These are phyloP conservation scores for Calycina herbarum DNA, from an alignment of 2,329 filamentous ascomycete genomes.

Conservation along the genomic window DNA sequence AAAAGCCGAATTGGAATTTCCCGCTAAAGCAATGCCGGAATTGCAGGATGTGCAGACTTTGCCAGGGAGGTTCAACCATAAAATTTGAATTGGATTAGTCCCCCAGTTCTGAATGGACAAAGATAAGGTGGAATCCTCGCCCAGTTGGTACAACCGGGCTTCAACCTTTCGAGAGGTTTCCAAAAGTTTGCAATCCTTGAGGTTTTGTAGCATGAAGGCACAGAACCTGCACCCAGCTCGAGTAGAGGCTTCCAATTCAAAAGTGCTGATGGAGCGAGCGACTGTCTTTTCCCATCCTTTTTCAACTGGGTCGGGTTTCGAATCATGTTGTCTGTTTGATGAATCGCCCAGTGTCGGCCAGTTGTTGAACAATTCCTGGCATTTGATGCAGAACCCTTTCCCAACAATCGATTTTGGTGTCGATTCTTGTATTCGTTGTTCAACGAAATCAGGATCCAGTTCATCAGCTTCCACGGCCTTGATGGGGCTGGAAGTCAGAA, in stretches of 20 bases:
- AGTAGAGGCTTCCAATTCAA: slow-evolving; percentile 17
- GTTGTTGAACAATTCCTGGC: slow-evolving; percentile 1
- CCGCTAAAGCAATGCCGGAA: not conserved
- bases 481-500: slow-evolving; percentile 8
- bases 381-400: not conserved
- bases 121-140: slow-evolving; percentile 10
- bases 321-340: too few relatives aligned
- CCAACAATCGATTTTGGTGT: not conserved
- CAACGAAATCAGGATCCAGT: slow-evolving; percentile 15
- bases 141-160: slow-evolving; percentile 14
- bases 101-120: slow-evolving; percentile 9
- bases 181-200: slow-evolving; percentile 15
- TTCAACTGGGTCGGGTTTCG: too few relatives aligned
- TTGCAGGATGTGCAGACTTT: slow-evolving; percentile 12
- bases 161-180: slow-evolving; percentile 20
- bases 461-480: slow-evolving; percentile 13
- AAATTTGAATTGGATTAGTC: slow-evolving; percentile 1
- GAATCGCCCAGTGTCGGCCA: not conserved
- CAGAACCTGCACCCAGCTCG: slow-evolving; percentile 21
- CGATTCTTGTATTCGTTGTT: slow-evolving; percentile 20
- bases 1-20: slow-evolving; percentile 7
- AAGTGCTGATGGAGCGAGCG: slow-evolving; percentile 8
- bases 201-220: slow-evolving; percentile 17
- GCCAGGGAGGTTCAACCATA: slow-evolving; percentile 21
- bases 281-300: not conserved